phyloP scores from a whole-genome alignment of 768 basidiomycete genomes.

The Leccinum imitatum region DNA sequence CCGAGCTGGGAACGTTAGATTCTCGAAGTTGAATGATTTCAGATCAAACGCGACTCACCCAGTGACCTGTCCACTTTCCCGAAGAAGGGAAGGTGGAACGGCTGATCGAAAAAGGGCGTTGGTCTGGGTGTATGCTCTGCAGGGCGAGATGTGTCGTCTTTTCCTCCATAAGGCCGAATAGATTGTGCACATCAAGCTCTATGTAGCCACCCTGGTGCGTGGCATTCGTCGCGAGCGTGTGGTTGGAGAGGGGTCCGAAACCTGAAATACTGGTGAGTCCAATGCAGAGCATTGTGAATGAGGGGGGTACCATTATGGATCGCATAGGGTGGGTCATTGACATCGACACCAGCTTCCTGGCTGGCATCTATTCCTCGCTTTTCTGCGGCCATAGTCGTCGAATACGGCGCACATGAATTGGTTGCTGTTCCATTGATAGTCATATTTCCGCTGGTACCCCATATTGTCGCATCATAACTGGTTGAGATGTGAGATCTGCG shows the following conservation, averaged over 20 bases:
- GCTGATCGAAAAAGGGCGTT: constrained; percentile 67
- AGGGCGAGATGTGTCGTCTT: constrained; percentile 61
- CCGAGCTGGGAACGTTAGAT: constrained; percentile 49
- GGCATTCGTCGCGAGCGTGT: constrained; percentile 66
- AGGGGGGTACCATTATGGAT: constrained; percentile 62
- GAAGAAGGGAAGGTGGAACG: constrained; percentile 65
- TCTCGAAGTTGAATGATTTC: constrained; percentile 17
- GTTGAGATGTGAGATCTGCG: constrained; percentile 37
- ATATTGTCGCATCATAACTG: constrained; percentile 61
- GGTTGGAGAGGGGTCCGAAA: constrained; percentile 46
- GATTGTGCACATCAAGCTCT: constrained; percentile 66
- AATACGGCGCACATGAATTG: constrained; percentile 33
- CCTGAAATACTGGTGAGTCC: constrained; percentile 34
- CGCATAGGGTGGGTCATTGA: constrained; percentile 62
- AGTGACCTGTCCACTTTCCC: constrained; percentile 69
- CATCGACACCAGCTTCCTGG: constrained; percentile 42
- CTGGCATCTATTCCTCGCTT: constrained; percentile 49
- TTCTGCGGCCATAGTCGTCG: constrained; percentile 10
- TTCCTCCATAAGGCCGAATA: constrained; percentile 71
- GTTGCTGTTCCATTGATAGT: constrained; percentile 63
- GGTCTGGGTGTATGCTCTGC: constrained; percentile 48
- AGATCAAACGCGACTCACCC: constrained; percentile 38
- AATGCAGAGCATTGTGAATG: not conserved
- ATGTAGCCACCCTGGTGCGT: constrained; percentile 59
- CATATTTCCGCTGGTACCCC: constrained; percentile 69